Conservation (phyloP, 2,329 filamentous ascomycete species). For the Tolypocladium pustulatum region DNA sequence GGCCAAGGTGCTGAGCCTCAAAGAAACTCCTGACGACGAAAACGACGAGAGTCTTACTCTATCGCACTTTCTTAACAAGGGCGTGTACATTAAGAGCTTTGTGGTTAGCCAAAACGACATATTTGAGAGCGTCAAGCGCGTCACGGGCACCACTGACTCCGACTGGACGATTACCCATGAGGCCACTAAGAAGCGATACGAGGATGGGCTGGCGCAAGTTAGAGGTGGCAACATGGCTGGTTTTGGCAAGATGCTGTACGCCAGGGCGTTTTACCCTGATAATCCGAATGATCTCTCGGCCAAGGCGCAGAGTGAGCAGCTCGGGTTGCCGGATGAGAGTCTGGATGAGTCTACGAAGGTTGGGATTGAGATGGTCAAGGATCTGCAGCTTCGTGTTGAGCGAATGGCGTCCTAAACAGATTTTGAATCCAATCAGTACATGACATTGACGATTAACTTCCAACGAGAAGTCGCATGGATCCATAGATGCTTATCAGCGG, state of each 20-base stretch:
- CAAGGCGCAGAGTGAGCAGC: constrained; percentile 32
- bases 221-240: constrained; percentile 28
- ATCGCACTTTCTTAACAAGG: constrained; percentile 32
- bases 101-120: constrained; percentile 50
- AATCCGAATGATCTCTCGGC: constrained; percentile 19
- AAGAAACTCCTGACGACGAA: constrained; percentile 26
- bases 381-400: constrained; percentile 4
- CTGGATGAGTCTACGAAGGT: constrained; percentile 41
- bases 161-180: constrained; percentile 49
- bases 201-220: constrained; percentile 31
- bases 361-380: constrained; percentile 30
- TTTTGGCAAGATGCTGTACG: constrained; percentile 39
- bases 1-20: constrained; percentile 36
- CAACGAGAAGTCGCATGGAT: too few relatives aligned
- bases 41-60: constrained; percentile 16
- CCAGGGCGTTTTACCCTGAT: constrained; percentile 34
- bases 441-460: too few relatives aligned
- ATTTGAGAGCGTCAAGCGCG: constrained; percentile 46
- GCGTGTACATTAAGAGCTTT: constrained; percentile 44
- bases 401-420: constrained; percentile 7
- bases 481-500: too few relatives aligned
- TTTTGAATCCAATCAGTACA: too few relatives aligned
- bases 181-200: constrained; percentile 32
- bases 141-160: constrained; percentile 40
- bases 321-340: constrained; percentile 43